These are phyloP conservation scores for Thalia dealbata DNA, from an alignment of 176 grass and related monocot genomes.

Conservation along the genomic window DNA sequence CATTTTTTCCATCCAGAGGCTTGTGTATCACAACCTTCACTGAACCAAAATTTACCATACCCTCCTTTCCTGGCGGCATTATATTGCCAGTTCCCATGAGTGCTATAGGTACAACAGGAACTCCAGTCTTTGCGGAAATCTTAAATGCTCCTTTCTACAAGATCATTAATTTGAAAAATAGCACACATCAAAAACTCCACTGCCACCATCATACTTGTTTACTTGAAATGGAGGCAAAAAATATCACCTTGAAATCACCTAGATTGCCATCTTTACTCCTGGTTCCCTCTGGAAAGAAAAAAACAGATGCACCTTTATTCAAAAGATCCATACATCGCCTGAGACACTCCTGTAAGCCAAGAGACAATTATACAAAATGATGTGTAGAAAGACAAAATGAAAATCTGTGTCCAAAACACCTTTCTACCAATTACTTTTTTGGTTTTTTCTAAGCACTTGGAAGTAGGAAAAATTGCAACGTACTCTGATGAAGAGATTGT, in stretches of 20 bases:
- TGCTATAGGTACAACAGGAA: slow-evolving; percentile 72
- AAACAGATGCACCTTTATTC: slow-evolving; percentile 69
- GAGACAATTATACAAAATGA: background rate
- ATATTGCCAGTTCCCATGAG: slow-evolving; percentile 77
- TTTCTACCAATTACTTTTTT: background rate
- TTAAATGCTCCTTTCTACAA: slow-evolving; percentile 86
- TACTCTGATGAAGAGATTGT: too few relatives aligned
- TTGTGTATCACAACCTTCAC: slow-evolving; percentile 83
- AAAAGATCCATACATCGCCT: slow-evolving; percentile 75
- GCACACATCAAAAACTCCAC: background rate
- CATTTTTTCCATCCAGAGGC: slow-evolving; percentile 50
- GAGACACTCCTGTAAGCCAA: slow-evolving; percentile 63
- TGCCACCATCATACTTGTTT: slow-evolving; percentile 14
- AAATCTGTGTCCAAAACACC: slow-evolving; percentile 3
- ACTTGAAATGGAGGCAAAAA: background rate
- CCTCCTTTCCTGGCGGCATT: slow-evolving; percentile 88
- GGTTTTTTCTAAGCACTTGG: too few relatives aligned
- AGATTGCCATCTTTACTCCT: slow-evolving; percentile 85
- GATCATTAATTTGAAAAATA: slow-evolving; percentile 20
- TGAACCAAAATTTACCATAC: slow-evolving; percentile 55
- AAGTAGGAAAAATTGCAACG: too few relatives aligned
- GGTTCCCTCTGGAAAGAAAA: slow-evolving; percentile 97
- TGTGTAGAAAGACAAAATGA: slow-evolving; percentile 4
- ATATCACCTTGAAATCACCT: slow-evolving; percentile 81
- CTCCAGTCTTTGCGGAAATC: slow-evolving; percentile 72